phyloP scores from a whole-genome alignment of 192 early-diverging fungal genomes.

The Neocallimastix lanati region DNA sequence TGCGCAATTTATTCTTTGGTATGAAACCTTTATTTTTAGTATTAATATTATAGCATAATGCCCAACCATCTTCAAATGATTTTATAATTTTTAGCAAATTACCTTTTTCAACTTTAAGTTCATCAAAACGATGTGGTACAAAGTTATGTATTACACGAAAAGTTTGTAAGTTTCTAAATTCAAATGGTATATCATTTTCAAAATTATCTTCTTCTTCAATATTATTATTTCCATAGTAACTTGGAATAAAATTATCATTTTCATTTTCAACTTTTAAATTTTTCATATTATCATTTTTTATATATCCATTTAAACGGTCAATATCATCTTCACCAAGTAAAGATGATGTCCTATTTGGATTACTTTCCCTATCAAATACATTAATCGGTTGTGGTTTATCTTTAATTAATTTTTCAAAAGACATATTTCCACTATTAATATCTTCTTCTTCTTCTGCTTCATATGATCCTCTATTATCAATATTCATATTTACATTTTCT shows the following conservation, averaged over 20 bases:
- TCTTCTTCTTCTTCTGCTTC: background rate
- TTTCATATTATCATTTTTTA: background rate
- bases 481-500: background rate
- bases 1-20: background rate
- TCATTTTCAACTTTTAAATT: background rate
- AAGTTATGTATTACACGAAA: background rate
- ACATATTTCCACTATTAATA: background rate
- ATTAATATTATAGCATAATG: background rate
- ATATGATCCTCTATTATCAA: background rate
- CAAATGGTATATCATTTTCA: background rate
- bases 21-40: background rate
- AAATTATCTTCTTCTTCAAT: background rate
- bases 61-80: background rate
- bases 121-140: background rate
- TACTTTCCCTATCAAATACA: background rate
- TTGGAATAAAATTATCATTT: background rate
- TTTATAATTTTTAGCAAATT: background rate
- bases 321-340: background rate
- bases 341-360: background rate
- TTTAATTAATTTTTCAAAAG: background rate
- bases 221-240: background rate
- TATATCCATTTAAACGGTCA: background rate
- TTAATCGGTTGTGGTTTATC: background rate
- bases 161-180: background rate
- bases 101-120: background rate